These are phyloP conservation scores for Yarrowia divulgata DNA, from an alignment of 805 yeast genomes.

Conservation along the genomic window DNA sequence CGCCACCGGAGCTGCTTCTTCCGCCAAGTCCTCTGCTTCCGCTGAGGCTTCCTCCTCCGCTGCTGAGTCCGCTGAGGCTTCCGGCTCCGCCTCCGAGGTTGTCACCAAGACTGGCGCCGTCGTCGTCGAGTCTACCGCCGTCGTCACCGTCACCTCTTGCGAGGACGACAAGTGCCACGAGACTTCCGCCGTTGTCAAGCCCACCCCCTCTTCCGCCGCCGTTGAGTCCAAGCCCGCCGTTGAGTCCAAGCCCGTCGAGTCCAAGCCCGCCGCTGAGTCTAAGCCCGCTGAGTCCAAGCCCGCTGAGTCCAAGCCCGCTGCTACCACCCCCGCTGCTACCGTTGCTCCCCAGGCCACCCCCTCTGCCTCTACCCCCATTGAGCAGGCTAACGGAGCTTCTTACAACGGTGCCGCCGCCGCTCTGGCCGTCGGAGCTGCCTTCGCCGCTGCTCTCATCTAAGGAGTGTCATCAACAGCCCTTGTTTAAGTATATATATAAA, in stretches of 20 bases:
- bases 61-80: constrained; percentile 4
- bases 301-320: constrained; percentile 16
- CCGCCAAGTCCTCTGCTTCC: constrained; percentile 27
- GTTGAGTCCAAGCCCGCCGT: constrained; percentile 28
- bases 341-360: constrained; percentile 31
- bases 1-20: constrained; percentile 25
- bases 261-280: constrained; percentile 14
- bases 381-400: constrained; percentile 39
- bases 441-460: constrained; percentile 40
- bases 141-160: constrained; percentile 35
- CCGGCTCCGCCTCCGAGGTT: constrained; percentile 7
- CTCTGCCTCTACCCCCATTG: constrained; percentile 19
- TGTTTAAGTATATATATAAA: constrained; percentile 30
- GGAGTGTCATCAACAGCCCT: constrained; percentile 20
- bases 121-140: constrained; percentile 31
- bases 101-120: constrained; percentile 18
- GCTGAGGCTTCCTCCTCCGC: constrained; percentile 9
- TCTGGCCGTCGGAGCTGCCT: constrained; percentile 37
- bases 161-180: constrained; percentile 37
- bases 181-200: constrained; percentile 18
- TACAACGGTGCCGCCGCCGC: constrained; percentile 38
- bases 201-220: neutral
- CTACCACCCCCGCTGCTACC: constrained; percentile 3
- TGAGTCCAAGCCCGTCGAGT: constrained; percentile 21
- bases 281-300: constrained; percentile 10